Base-by-base conservation (phyloP, 306 rosid genomes). In the Cucurbita maxima region DNA sequence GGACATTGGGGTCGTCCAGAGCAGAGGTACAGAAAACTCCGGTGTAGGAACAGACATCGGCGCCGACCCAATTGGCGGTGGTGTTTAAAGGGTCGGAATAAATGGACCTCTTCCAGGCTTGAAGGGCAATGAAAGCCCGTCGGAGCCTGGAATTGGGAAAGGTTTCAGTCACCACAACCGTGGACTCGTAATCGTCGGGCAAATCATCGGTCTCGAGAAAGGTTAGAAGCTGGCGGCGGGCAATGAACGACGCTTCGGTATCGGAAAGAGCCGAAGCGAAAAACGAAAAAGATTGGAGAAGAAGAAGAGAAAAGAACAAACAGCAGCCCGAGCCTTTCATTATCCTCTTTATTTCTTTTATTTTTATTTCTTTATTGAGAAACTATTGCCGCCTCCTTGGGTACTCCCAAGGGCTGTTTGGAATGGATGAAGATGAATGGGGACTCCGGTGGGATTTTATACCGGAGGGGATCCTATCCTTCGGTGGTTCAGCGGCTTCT, bases 21-120 rank as follows among this genome's bases (percentile, higher is more conserved):
- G 98, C 82, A 0, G 80, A 77, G 0, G 87, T 83, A 72, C 97
- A 93, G 15, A 75, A 88, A 20, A 93, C 83, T 0, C 98, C 94
- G 0, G 76, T 79, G 76, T 90, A 93, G 6, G 87, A 80, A 41
- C 98, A 90, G 54, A 93, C 98, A 56, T 93, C 52, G 0, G 81
- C 25, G 0, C 98, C 93, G 0, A 54, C 88, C 98, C 97, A 93
- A 71, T 90, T 82, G 1, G 8, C 10, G 0, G 96, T 90, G 78
- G 81, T 76, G 45, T 82, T 78, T 0, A 68, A 34, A 5, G 96
- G 97, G 74, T 93, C 98, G 0, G 98, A 92, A 71, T 83, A 90
- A 8, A 93, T 80, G 16, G 93, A 85, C 0, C 10, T 51, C 60
- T 88, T 90, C 88, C 86, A 82, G 6, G 96, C 92, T 20, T 84